A percentile compares a stretch with the other conserved stretches of the same genome.
Evolutionary conservation across 2,329 filamentous ascomycete species (phyloP).

Genomic region (Ceratocystis alfenasii): DNA sequence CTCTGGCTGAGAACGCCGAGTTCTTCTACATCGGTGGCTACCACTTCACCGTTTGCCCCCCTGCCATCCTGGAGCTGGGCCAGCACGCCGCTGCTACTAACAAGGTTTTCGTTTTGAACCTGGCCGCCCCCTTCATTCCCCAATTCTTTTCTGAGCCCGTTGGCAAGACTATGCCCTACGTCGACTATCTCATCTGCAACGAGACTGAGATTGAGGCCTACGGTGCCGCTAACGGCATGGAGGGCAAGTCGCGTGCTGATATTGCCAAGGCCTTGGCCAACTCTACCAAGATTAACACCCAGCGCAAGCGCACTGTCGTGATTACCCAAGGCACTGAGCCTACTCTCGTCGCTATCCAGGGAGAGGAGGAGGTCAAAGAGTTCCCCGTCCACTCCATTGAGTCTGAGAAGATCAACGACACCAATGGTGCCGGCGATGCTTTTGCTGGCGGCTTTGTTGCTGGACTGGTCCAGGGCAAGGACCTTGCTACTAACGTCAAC

Average conservation of each 20-base stretch:
- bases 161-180: conserved; percentile 76
- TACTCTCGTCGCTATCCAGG: conserved; percentile 71
- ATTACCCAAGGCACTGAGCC: conserved; percentile 91
- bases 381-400: conserved; percentile 73
- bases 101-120: conserved; percentile 84
- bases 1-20: conserved; percentile 75
- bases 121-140: conserved; percentile 89
- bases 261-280: conserved; percentile 78
- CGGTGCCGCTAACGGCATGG: conserved; percentile 66
- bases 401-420: conserved; percentile 75
- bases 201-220: conserved; percentile 88
- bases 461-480: conserved; percentile 73
- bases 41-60: conserved; percentile 92
- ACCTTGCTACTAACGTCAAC: conserved; percentile 66
- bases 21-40: conserved; percentile 91
- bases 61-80: conserved; percentile 78
- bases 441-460: conserved; percentile 92
- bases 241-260: conserved; percentile 64
- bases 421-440: conserved; percentile 91
- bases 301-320: conserved; percentile 74
- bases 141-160: conserved; percentile 97
- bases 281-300: conserved; percentile 81
- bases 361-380: conserved; percentile 57
- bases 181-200: conserved; percentile 93
- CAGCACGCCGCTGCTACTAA: conserved; percentile 80